Conservation (phyloP, 768 basidiomycete species). For the Tephrocybe sp. region DNA sequence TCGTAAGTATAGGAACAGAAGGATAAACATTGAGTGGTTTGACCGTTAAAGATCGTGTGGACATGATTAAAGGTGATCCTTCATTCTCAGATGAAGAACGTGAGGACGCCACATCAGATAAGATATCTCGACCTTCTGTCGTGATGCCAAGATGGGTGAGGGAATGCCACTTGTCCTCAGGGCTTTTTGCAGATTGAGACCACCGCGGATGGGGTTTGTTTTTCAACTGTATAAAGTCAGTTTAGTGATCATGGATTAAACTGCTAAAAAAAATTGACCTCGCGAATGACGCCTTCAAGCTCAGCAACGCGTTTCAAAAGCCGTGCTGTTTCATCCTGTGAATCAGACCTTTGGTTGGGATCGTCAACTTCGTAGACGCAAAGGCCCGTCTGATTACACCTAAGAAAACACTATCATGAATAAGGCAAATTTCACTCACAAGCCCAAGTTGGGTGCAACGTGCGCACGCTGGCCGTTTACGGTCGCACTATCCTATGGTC, state of each 20-base stretch:
- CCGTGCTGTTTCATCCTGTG: slow-evolving; percentile 60
- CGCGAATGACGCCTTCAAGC: slow-evolving; percentile 81
- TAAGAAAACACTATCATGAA: not conserved
- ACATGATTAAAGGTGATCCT: slow-evolving; percentile 15
- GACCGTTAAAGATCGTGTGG: slow-evolving; percentile 13
- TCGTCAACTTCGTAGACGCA: slow-evolving; percentile 87
- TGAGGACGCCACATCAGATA: slow-evolving; percentile 25
- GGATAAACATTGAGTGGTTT: slow-evolving; percentile 18
- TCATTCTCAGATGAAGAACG: slow-evolving; percentile 28
- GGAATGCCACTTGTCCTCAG: slow-evolving; percentile 30
- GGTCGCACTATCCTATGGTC: slow-evolving; percentile 37
- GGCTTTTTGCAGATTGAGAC: slow-evolving; percentile 40
- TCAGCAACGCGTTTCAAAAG: slow-evolving; percentile 77
- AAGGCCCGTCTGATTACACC: slow-evolving; percentile 58
- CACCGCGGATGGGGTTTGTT: slow-evolving; percentile 72
- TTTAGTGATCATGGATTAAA: slow-evolving; percentile 22
- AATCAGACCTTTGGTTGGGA: slow-evolving; percentile 51
- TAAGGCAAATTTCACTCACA: slow-evolving; percentile 24
- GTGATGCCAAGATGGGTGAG: slow-evolving; percentile 15
- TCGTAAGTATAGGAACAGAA: slow-evolving; percentile 19
- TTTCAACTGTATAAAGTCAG: slow-evolving; percentile 48
- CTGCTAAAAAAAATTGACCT: slow-evolving; percentile 37
- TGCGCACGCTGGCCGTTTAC: slow-evolving; percentile 48
- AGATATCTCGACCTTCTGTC: slow-evolving; percentile 17
- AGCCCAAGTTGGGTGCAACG: slow-evolving; percentile 50